phyloP scores from a whole-genome alignment of 2,329 filamentous ascomycete species.

The Rachicladosporium sp. region DNA sequence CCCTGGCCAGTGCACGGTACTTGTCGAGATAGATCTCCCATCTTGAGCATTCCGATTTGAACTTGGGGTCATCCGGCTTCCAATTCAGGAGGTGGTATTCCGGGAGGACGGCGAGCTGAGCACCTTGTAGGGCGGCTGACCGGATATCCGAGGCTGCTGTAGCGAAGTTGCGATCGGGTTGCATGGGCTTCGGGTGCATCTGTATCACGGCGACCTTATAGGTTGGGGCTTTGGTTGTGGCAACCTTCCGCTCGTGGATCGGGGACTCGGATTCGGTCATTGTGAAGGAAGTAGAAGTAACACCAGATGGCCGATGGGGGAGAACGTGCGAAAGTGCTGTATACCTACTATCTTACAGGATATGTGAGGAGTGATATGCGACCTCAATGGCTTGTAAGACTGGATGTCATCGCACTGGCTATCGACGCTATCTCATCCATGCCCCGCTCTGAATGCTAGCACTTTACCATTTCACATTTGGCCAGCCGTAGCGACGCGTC shows the following conservation, averaged over 20 bases:
- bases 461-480: too few species aligned
- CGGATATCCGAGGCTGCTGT: slow-evolving; percentile 35
- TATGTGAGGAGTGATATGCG: too few species aligned
- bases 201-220: slow-evolving; percentile 39
- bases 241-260: not conserved
- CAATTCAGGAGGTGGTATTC: slow-evolving; percentile 70
- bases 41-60: slow-evolving; percentile 43
- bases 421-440: too few species aligned
- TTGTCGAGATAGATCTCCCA: slow-evolving; percentile 46
- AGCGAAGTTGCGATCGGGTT: slow-evolving; percentile 35
- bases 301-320: too few species aligned
- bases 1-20: slow-evolving; percentile 53
- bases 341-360: too few species aligned
- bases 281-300: too few species aligned
- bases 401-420: too few species aligned
- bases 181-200: slow-evolving; percentile 31
- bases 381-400: too few species aligned
- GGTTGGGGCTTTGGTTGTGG: slow-evolving; percentile 29
- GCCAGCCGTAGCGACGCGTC: too few species aligned
- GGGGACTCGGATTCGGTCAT: too few species aligned
- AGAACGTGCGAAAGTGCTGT: too few species aligned
- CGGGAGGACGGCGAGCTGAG: slow-evolving; percentile 41
- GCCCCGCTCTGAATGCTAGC: too few species aligned
- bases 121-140: slow-evolving; percentile 32
- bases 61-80: slow-evolving; percentile 43